phyloP scores from a whole-genome alignment of 192 early-diverging fungal species.

The Dimargaris xerosporica region DNA sequence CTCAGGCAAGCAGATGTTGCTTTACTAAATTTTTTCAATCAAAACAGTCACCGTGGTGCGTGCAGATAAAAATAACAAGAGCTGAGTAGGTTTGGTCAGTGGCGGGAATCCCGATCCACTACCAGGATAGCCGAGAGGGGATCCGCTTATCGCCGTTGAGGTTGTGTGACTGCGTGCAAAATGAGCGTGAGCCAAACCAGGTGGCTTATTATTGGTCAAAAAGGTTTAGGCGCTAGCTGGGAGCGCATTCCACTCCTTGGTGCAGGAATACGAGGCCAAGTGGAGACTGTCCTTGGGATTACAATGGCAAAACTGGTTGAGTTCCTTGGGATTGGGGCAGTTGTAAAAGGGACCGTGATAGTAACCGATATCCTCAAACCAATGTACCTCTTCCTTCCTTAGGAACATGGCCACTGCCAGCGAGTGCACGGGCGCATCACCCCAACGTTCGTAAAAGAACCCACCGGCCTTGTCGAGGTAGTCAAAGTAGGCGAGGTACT shows the following conservation, averaged over 20 bases:
- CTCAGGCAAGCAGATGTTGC: too few relatives aligned
- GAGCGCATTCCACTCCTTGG: neutral
- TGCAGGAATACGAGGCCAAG: neutral
- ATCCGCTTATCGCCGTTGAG: too few relatives aligned
- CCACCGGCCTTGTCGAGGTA: conserved; percentile 63
- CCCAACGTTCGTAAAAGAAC: conserved; percentile 75
- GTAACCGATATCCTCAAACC: conserved; percentile 25
- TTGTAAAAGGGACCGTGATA: conserved; percentile 8
- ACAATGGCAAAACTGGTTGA: neutral
- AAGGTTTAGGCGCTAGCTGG: neutral
- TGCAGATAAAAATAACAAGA: too few relatives aligned
- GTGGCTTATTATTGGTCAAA: neutral
- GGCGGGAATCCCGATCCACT: too few relatives aligned
- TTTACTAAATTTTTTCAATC: too few relatives aligned
- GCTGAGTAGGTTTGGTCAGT: too few relatives aligned
- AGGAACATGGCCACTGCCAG: conserved; percentile 42
- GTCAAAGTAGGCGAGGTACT: conserved; percentile 48
- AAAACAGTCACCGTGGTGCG: too few relatives aligned
- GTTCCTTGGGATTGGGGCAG: conserved; percentile 5
- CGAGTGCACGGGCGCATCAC: conserved; percentile 47
- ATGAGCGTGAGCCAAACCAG: too few relatives aligned
- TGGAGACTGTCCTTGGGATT: conserved; percentile 3
- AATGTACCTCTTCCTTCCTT: conserved; percentile 38
- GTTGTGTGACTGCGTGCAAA: too few relatives aligned
- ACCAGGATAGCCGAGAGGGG: too few relatives aligned